Evolutionary conservation across 176 grass and related monocot genomes (phyloP), one percentile per base, ranked within the genome.

Genomic region (Aegilops longissima): DNA sequence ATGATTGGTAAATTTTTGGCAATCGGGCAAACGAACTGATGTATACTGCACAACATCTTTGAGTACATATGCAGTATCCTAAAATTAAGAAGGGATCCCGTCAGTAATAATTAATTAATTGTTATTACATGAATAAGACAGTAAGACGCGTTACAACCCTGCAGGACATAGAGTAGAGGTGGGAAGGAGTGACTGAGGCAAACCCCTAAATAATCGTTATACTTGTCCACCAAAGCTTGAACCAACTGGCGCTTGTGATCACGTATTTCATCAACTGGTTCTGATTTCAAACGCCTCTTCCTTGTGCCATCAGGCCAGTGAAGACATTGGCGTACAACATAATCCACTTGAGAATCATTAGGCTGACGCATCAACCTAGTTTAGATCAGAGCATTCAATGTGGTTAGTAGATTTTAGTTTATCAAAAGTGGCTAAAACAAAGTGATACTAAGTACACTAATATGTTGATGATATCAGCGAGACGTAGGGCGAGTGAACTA

Each of bases 151-250:
- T 9, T 38, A 18, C 9, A 71, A 71, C 16, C 16, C 10, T 3
- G 69, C 5, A 47, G 40, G 12, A 47, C 11, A 14, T 49, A 27
- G n/a, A 17, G 23, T 51, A 14, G 47, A 75, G 42, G 42, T 7
- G 16, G 40, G 71, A 74, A 75, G 40, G 42, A 75, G 3, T 42
- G 39, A 47, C 3, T 49, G 72, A 75, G 72, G 51, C 42, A 17
- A 51, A 75, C 72, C 72, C 42, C 24, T 2, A 9, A 49, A 75
- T 51, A 75, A 75, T 75, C 42, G 3, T 49, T 75, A 75, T 49
- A 75, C 47, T 75, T 49, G 42, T 75, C 40, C 42, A 75, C 42
- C 72, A 75, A 75, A 75, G 42, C 72, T 75, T 29, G 72, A 75
- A 18, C 72, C 72, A 75, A 18, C 7, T 29, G 13, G 72, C 42